phyloP scores from a whole-genome alignment of 306 rosid genomes.

The Biancaea sappan region DNA sequence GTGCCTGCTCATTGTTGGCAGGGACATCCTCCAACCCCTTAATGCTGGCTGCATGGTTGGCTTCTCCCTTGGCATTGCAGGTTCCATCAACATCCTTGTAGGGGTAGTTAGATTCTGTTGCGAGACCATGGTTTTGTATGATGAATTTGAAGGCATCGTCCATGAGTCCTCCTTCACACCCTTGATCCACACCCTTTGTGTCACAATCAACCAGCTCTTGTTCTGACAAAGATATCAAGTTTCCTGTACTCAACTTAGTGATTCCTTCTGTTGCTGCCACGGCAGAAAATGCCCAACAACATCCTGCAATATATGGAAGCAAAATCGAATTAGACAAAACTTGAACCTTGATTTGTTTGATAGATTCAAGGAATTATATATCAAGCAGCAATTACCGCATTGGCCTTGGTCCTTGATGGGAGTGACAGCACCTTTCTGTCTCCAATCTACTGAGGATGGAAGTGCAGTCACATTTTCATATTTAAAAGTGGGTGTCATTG shows the following conservation, averaged over 20 bases:
- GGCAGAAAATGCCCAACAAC: constrained; percentile 58
- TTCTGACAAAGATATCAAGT: constrained; percentile 41
- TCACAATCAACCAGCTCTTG: constrained; percentile 61
- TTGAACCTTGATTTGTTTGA: neutral
- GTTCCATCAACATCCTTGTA: constrained; percentile 36
- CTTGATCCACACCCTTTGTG: constrained; percentile 37
- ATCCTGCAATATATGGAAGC: constrained; percentile 30
- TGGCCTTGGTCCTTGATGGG: constrained; percentile 53
- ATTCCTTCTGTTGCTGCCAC: constrained; percentile 55
- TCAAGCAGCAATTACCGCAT: constrained; percentile 33
- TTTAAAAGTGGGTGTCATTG: constrained; percentile 38
- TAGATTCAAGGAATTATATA: neutral
- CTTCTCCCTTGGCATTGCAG: constrained; percentile 22
- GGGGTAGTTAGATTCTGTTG: constrained; percentile 40
- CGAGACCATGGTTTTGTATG: constrained; percentile 35
- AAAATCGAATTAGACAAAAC: neutral
- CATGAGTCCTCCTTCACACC: constrained; percentile 51
- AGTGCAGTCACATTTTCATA: constrained; percentile 34
- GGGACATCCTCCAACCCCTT: constrained; percentile 49
- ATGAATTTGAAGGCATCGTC: constrained; percentile 53
- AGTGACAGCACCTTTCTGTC: constrained; percentile 47
- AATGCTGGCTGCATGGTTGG: constrained; percentile 29
- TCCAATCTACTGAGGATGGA: constrained; percentile 50
- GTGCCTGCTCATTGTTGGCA: constrained; percentile 38
- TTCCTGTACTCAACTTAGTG: constrained; percentile 30